Conservation (phyloP, 2,329 filamentous ascomycete species). For the Chrysoporthe austroafricana region DNA sequence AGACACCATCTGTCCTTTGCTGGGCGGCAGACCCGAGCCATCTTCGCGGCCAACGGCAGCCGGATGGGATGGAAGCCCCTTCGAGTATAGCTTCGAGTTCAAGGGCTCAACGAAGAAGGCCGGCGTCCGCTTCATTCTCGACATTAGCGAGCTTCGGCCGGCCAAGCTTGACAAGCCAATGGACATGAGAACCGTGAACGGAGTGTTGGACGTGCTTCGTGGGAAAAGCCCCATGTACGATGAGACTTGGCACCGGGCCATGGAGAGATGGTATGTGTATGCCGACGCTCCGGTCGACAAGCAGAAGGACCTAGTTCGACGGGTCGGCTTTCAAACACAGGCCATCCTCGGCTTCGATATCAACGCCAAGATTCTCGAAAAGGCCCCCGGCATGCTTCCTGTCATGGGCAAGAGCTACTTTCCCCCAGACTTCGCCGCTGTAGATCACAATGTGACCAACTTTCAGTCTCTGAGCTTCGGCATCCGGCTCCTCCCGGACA, state of each 20-base stretch:
- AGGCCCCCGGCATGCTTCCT: constrained; percentile 11
- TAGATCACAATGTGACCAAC: constrained; percentile 5
- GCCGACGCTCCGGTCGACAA: constrained; percentile 7
- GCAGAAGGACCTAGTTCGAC: background rate
- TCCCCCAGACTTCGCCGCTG: constrained; percentile 15
- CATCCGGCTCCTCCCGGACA: constrained; percentile 15
- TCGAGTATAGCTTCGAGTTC: constrained; percentile 22
- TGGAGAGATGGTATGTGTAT: constrained; percentile 6
- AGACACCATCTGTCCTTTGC: constrained; percentile 16
- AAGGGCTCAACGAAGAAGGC: constrained; percentile 14
- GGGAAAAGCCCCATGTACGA: background rate
- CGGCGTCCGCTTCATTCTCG: constrained; percentile 20
- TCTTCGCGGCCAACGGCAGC: background rate
- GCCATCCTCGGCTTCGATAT: constrained; percentile 19
- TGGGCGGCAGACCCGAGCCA: background rate
- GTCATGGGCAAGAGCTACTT: constrained; percentile 21
- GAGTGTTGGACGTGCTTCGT: too few species aligned
- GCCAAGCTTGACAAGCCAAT: constrained; percentile 8
- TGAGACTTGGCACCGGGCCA: constrained; percentile 11
- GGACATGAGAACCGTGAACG: background rate
- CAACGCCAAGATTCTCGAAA: background rate
- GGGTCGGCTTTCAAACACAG: constrained; percentile 9
- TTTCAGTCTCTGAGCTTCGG: constrained; percentile 12
- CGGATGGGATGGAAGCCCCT: constrained; percentile 16
- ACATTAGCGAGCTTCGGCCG: constrained; percentile 6